phyloP scores from a whole-genome alignment of 805 yeast species.

The Cyberlindnera mississippiensis region DNA sequence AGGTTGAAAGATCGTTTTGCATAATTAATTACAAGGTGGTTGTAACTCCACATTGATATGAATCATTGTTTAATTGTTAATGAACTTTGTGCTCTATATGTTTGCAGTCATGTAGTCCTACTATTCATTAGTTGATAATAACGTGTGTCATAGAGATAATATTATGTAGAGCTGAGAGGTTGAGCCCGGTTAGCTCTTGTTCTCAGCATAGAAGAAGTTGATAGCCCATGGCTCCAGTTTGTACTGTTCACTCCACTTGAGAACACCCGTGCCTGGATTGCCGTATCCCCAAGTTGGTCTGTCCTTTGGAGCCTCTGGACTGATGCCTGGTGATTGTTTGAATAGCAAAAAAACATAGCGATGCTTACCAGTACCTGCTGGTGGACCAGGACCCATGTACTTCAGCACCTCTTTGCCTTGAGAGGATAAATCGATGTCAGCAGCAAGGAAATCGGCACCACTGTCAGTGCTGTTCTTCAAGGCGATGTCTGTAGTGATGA shows the following conservation, averaged over 20 bases:
- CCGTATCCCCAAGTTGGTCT: slow-evolving; percentile 86
- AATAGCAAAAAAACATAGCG: slow-evolving; percentile 77
- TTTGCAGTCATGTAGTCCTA: not conserved
- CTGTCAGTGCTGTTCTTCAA: slow-evolving; percentile 34
- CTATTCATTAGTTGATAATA: too few species aligned
- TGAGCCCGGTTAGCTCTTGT: slow-evolving; percentile 23
- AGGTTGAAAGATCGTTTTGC: slow-evolving; percentile 12
- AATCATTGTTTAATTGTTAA: too few species aligned
- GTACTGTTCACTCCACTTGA: slow-evolving; percentile 65
- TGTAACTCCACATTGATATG: too few species aligned
- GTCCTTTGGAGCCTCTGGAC: slow-evolving; percentile 38
- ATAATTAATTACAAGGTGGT: too few species aligned
- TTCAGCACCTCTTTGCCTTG: slow-evolving; percentile 44
- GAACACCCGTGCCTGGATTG: slow-evolving; percentile 72
- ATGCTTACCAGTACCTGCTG: slow-evolving; percentile 79
- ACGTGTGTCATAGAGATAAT: too few species aligned
- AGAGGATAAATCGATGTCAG: slow-evolving; percentile 32
- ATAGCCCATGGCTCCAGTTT: slow-evolving; percentile 65
- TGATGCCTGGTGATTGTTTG: slow-evolving; percentile 49
- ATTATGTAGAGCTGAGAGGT: too few species aligned
- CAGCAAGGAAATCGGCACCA: slow-evolving; percentile 32
- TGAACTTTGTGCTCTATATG: not conserved
- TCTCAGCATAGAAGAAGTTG: slow-evolving; percentile 83
- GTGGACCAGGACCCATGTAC: slow-evolving; percentile 89
- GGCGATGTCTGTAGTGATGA: slow-evolving; percentile 53